phyloP scores from a whole-genome alignment of 768 basidiomycete species.

The Phlebiopsis flavidoalba region DNA sequence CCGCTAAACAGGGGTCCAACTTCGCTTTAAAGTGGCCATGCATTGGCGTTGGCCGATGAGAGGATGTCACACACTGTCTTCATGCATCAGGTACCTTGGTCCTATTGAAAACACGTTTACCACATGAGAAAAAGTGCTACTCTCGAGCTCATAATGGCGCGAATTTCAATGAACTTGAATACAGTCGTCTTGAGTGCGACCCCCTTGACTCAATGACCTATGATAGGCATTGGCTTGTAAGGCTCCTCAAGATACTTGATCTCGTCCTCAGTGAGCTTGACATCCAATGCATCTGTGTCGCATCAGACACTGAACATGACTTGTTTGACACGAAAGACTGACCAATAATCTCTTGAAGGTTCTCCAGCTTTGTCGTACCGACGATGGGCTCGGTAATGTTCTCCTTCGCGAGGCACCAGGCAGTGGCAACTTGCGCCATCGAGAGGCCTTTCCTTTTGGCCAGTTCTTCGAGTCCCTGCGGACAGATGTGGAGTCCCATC shows the following conservation, averaged over 20 bases:
- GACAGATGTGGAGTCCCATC: neutral
- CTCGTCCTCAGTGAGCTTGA: slow-evolving; percentile 52
- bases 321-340: neutral
- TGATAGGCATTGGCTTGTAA: slow-evolving; percentile 39
- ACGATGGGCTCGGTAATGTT: slow-evolving; percentile 35
- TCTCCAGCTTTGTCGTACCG: slow-evolving; percentile 31
- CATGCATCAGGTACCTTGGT: no score
- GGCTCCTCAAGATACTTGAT: slow-evolving; percentile 49
- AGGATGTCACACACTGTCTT: no score
- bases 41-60: no score
- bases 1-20: no score
- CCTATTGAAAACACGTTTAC: no score
- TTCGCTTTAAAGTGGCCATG: no score
- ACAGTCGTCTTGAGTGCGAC: no score
- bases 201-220: slow-evolving; percentile 26
- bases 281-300: slow-evolving; percentile 35
- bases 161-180: no score
- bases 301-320: no score
- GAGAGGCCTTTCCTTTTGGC: slow-evolving; percentile 32
- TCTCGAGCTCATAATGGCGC: no score
- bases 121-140: no score
- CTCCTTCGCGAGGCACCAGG: slow-evolving; percentile 28
- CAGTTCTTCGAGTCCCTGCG: slow-evolving; percentile 30
- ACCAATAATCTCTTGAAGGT: slow-evolving; percentile 35
- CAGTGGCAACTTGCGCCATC: slow-evolving; percentile 37